These are phyloP conservation scores for Paecilomyces niveus DNA, from an alignment of 2,329 filamentous ascomycete species.

Conservation along the genomic window DNA sequence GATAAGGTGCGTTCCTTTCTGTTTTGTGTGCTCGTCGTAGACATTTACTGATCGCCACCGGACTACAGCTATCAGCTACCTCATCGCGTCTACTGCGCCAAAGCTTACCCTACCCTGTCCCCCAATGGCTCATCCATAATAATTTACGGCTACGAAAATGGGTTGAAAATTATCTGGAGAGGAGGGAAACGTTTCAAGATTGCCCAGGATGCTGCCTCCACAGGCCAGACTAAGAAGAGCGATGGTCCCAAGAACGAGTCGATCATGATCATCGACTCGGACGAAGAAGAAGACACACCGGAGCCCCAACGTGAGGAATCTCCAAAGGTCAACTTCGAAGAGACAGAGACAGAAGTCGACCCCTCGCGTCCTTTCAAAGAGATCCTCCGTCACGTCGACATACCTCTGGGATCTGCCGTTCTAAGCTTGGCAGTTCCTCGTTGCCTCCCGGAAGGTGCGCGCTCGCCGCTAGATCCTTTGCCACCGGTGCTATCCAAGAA, in stretches of 20 bases:
- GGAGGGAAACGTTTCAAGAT: constrained; percentile 46
- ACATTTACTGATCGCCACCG: constrained; percentile 5
- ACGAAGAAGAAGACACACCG: constrained; percentile 46
- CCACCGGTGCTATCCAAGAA: constrained; percentile 43
- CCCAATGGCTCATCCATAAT: constrained; percentile 57
- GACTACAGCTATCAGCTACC: constrained; percentile 51
- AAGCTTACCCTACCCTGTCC: constrained; percentile 51
- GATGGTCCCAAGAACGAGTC: constrained; percentile 29
- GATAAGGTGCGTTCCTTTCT: constrained; percentile 27
- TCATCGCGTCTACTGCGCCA: constrained; percentile 49
- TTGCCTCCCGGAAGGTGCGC: constrained; percentile 36
- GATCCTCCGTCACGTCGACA: constrained; percentile 49
- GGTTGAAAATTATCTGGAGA: constrained; percentile 54
- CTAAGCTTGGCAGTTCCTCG: constrained; percentile 44
- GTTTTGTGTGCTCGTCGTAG: background rate
- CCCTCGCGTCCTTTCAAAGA: constrained; percentile 47
- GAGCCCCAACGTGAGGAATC: constrained; percentile 17
- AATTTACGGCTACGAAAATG: constrained; percentile 53
- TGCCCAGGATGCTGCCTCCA: constrained; percentile 15
- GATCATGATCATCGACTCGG: constrained; percentile 51
- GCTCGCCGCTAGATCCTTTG: constrained; percentile 34
- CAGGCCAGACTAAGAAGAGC: constrained; percentile 18
- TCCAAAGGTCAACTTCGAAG: constrained; percentile 39
- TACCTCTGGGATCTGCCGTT: constrained; percentile 48
- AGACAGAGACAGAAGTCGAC: constrained; percentile 51